Percentiles rank a stretch among this genome's conserved stretches.
phyloP scores from a whole-genome alignment of 192 early-diverging fungal genomes.

The Endogone sp. region DNA sequence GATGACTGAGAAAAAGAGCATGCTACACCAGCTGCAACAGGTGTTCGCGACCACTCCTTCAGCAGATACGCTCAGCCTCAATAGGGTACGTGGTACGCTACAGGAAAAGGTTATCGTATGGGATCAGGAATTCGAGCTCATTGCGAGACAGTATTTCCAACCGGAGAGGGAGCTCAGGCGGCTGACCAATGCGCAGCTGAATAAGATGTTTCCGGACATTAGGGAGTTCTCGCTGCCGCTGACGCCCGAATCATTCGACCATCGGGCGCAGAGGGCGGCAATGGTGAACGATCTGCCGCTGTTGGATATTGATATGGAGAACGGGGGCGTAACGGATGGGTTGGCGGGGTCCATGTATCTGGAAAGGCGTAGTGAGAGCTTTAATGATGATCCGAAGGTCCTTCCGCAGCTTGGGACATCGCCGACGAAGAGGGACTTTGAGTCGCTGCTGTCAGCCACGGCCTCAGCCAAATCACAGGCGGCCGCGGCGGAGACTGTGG shows the following conservation, averaged over 20 bases:
- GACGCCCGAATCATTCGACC: constrained; percentile 11
- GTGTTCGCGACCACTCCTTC: constrained; percentile 70
- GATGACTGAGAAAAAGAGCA: constrained; percentile 71
- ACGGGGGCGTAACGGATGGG: too few relatives aligned
- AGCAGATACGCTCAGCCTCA: constrained; percentile 79
- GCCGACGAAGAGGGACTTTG: constrained; percentile 17
- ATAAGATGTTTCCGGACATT: constrained; percentile 58
- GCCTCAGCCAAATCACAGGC: too few relatives aligned
- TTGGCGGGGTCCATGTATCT: neutral
- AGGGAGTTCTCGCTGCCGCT: constrained; percentile 15
- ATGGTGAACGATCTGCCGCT: constrained; percentile 43
- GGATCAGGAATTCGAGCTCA: constrained; percentile 80
- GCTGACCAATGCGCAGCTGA: constrained; percentile 58
- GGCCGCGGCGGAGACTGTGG: too few relatives aligned
- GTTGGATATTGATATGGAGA: constrained; percentile 15
- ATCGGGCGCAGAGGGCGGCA: constrained; percentile 36
- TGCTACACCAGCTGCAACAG: constrained; percentile 83
- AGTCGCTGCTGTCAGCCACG: too few relatives aligned
- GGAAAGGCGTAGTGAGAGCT: constrained; percentile 16
- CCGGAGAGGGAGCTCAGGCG: constrained; percentile 74
- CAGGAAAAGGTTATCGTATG: constrained; percentile 78
- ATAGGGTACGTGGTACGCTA: constrained; percentile 69
- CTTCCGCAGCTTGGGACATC: constrained; percentile 46
- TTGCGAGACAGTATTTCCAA: constrained; percentile 77
- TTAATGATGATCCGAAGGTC: constrained; percentile 17